These are phyloP conservation scores for Aspergillus sp. DNA, from an alignment of 2,329 filamentous ascomycete genomes.

Conservation along the genomic window DNA sequence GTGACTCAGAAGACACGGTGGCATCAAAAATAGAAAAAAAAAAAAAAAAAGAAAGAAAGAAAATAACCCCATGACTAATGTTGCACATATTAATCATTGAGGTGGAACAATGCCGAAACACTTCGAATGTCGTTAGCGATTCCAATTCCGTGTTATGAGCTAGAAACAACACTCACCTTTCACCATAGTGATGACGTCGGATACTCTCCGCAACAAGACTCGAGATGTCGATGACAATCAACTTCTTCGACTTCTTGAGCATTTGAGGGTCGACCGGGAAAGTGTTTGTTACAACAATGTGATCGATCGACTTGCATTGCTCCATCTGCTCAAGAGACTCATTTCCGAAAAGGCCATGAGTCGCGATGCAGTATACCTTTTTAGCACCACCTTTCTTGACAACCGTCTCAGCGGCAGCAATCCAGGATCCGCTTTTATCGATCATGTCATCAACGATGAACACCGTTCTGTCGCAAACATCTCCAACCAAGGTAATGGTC, in stretches of 20 bases:
- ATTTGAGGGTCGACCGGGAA: constrained; percentile 84
- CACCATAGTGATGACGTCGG: constrained; percentile 92
- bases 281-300: constrained; percentile 94
- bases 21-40: neutral
- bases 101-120: constrained; percentile 61
- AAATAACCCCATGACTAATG: neutral
- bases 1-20: neutral
- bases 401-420: constrained; percentile 93
- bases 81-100: constrained; percentile 47
- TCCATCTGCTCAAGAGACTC: constrained; percentile 89
- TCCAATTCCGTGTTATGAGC: constrained; percentile 2
- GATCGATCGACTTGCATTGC: constrained; percentile 87
- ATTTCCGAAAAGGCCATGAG: constrained; percentile 89
- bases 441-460: constrained; percentile 99
- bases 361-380: constrained; percentile 96
- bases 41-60: constrained; percentile 9
- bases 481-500: constrained; percentile 95
- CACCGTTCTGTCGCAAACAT: constrained; percentile 83
- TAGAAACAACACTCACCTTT: constrained; percentile 64
- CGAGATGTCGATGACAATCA: constrained; percentile 86
- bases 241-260: constrained; percentile 70
- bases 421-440: constrained; percentile 95
- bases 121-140: constrained; percentile 31
- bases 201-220: constrained; percentile 89
- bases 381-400: constrained; percentile 89